Evolutionary conservation across 495 filamentous ascomycete species (phyloP), one percentile per base, ranked within the genome.

Genomic region (Parmelia sp.): DNA sequence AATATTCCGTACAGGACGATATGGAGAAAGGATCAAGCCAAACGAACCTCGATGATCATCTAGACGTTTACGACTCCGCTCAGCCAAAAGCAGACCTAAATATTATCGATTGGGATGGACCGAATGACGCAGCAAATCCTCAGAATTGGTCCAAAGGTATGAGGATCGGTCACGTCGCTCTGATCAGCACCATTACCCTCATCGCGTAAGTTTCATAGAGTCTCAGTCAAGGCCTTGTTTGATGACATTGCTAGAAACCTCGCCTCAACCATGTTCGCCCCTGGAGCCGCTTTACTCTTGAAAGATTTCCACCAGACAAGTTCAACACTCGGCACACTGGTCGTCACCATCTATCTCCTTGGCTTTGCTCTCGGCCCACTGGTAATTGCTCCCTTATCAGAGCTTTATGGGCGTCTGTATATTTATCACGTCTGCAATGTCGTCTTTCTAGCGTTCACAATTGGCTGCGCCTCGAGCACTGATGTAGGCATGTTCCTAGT

Each of bases 311-410:
- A 70, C 19, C 61, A 64, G 40, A 70, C 58, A 0, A 74, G 71
- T 33, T 64, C 62, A 1, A 57, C 69, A 0, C 61, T 76, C 8
- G 66, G 67, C 5, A 66, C 68, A 8, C 70, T 77, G 10, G 62
- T 71, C 11, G 72, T 79, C 1, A 77, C 76, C 3, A 69, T 63
- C 6, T 66, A 58, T 25, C 65, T 83, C 25, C 67, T 84, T 1
- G 81, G 81, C 9, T 82, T 80, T 47, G 80, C 76, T n/a, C 66
- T 83, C 53, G 83, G 83, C 10, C 74, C 84, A 1, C 74, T 86
- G 8, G 31, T 88, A 35, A 67, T 86, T 5, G 80, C 83, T 0
- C 86, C 86, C 0, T 33, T 87, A 25, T 79, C 74, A 51, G 86
- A 89, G 66, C 70, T 85, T n/a, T 83, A 83, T 69, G 87, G 86